A percentile compares a stretch with the other conserved stretches of the same genome.
Evolutionary conservation across 495 filamentous ascomycete genomes (phyloP).

Genomic region (Friedmanniomyces simplex): DNA sequence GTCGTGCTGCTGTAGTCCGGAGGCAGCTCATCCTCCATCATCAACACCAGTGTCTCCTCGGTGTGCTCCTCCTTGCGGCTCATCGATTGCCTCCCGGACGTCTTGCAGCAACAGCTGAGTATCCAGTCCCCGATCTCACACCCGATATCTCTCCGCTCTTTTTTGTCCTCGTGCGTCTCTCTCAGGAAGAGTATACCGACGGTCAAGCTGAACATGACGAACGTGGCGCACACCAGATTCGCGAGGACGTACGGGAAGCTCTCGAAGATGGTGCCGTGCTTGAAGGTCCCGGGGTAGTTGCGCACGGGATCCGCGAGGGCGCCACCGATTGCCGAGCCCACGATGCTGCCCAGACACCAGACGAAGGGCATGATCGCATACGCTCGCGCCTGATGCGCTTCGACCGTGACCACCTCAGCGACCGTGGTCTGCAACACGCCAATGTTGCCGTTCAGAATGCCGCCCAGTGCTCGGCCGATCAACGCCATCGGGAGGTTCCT

Average conservation of each 20-base stretch:
- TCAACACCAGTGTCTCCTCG: conserved; percentile 34
- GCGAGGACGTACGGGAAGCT: conserved; percentile 83
- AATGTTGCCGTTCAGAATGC: conserved; percentile 93
- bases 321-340: conserved; percentile 85
- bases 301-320: conserved; percentile 75
- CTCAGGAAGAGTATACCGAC: conserved; percentile 86
- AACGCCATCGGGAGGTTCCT: conserved; percentile 73
- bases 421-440: conserved; percentile 93
- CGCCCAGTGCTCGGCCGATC: conserved; percentile 78
- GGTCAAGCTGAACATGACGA: conserved; percentile 67
- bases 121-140: conserved; percentile 68
- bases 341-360: conserved; percentile 88
- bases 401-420: conserved; percentile 79
- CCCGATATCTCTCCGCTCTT: conserved; percentile 62
- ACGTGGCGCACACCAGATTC: conserved; percentile 76
- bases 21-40: conserved; percentile 48
- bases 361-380: conserved; percentile 97
- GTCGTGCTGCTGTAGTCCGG: conserved; percentile 58
- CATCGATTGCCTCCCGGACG: neutral
- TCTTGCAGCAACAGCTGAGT: conserved; percentile 38
- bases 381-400: conserved; percentile 83
- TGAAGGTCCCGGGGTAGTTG: conserved; percentile 69
- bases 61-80: conserved; percentile 30
- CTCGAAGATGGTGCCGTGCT: conserved; percentile 65
- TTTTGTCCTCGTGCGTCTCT: conserved; percentile 86